phyloP scores from a whole-genome alignment of 2,329 filamentous ascomycete genomes.

The Colletotrichum liriopes region DNA sequence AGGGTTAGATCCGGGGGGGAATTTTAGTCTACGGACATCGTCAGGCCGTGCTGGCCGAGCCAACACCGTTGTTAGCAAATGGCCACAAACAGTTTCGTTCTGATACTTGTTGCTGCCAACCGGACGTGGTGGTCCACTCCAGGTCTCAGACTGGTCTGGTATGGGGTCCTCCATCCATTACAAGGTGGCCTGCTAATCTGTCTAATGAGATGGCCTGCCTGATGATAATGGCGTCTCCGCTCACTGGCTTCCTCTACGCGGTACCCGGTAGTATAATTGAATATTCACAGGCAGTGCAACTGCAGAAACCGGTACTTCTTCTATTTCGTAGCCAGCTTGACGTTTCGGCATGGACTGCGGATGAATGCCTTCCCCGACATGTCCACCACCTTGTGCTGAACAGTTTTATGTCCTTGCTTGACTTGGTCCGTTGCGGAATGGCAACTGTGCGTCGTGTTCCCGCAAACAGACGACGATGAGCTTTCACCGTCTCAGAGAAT shows the following conservation, averaged over 20 bases:
- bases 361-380: background rate
- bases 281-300: background rate
- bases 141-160: background rate
- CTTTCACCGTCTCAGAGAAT: background rate
- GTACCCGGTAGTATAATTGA: no score
- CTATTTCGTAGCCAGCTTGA: background rate
- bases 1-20: no score
- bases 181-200: background rate
- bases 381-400: background rate
- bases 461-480: background rate
- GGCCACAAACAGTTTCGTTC: no score
- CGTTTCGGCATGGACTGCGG: background rate
- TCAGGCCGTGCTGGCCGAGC: no score
- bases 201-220: background rate
- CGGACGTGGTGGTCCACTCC: background rate
- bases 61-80: background rate
- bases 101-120: background rate
- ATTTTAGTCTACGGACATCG: no score
- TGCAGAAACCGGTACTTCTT: background rate
- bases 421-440: background rate
- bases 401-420: background rate
- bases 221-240: background rate
- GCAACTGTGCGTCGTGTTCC: no score
- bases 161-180: no score
- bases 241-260: no score